Base-by-base conservation (phyloP, 2,329 filamentous ascomycete genomes). In the Botrytis sinoallii region DNA sequence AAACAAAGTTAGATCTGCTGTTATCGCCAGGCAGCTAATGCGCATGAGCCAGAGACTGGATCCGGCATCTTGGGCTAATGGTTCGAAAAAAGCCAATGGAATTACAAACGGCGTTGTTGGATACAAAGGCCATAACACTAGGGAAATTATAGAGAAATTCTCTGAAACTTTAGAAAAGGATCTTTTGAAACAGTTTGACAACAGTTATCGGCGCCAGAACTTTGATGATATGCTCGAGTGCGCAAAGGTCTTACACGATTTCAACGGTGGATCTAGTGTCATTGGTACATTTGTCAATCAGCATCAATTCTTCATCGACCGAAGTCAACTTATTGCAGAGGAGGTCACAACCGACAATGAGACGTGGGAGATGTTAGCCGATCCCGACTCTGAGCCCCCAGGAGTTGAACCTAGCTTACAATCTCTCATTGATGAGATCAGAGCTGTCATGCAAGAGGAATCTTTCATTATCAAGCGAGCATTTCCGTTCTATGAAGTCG, bases 191-290 rank as follows among this genome's bases (percentile, higher is more conserved):
- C 95, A 98, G 80, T 99, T 99, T 83, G 97, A 99, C 85, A 94
- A 97, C 81, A 98, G 95, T 85, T 98, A 98, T 82, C 89, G 95
- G 76, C 91, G 92, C 78, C 94, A 97, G 79, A 97, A 98, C 83
- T 98, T 97, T 80, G 94, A 98, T 77, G 95, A 97, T 79, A 99
- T 99, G 97, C 92, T 93, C 84, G 96, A 98, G 81, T 99, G 96
- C 81, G 93, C 97, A 72, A 93, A 93, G 79, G 96, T 98, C 60
- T 86, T 99, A 75, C 89, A 96, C 81, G 96, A 98, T 83, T 99
- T 99, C 86, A 97, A 95, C 82, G 94, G 96, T 70, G 96, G 96
- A 70, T 91, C 94, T 73, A 98, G 95, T 81, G 96, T 98, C 74
- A 97, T 98, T 82, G 95, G 93, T 22, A 87, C 95, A 18, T 99